These are phyloP conservation scores for Coemansia guatemalensis DNA, from an alignment of 192 early-diverging fungal genomes.

Conservation along the genomic window DNA sequence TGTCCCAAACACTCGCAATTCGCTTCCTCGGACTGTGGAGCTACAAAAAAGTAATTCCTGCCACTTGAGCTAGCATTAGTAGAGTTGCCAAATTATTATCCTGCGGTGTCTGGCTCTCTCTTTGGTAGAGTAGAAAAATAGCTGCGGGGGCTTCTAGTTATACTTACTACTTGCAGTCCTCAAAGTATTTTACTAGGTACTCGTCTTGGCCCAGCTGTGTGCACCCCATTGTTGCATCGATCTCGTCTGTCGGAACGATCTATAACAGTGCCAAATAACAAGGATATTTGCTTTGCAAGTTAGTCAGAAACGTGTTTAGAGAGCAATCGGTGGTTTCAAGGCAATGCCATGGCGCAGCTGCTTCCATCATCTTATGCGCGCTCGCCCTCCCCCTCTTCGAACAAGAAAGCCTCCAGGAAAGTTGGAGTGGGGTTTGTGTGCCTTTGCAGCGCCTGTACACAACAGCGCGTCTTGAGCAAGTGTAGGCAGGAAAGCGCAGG, in stretches of 20 bases:
- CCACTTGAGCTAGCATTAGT: too few species aligned
- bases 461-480: too few species aligned
- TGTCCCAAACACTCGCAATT: constrained; percentile 40
- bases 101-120: too few species aligned
- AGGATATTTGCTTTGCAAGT: neutral
- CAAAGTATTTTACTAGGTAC: constrained; percentile 57
- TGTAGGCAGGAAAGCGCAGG: neutral
- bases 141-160: neutral
- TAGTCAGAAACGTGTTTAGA: neutral
- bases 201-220: constrained; percentile 30
- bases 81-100: too few species aligned
- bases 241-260: constrained; percentile 55
- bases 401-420: neutral
- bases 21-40: constrained; percentile 45
- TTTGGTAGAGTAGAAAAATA: too few species aligned
- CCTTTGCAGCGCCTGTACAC: too few species aligned
- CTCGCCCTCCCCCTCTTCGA: neutral
- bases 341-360: neutral
- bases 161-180: constrained; percentile 54
- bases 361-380: neutral
- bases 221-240: constrained; percentile 53
- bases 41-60: constrained; percentile 9
- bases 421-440: too few species aligned
- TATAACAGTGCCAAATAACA: constrained; percentile 12
- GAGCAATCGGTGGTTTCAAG: neutral